Conservation (phyloP, 257 asterid genomes). For the Solanum ahanhuiri region DNA sequence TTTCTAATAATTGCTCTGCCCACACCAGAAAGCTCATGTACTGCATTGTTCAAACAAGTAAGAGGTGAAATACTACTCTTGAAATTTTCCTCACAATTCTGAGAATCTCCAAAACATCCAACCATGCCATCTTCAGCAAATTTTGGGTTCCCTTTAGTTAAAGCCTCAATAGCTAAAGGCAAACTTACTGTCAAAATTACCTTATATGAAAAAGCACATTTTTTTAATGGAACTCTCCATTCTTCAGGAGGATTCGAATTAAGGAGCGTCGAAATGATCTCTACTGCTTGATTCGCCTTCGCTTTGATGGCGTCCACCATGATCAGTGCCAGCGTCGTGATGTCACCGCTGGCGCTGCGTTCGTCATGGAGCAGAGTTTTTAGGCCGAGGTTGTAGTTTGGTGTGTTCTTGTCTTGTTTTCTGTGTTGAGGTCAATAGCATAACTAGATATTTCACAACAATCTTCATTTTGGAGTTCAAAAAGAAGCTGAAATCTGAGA, state of each 20-base stretch:
- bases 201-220: neutral
- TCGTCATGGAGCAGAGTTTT: conserved; percentile 20
- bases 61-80: conserved; percentile 3
- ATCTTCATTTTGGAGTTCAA: neutral
- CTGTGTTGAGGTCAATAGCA: neutral
- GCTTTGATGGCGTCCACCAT: conserved; percentile 6
- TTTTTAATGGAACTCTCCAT: neutral
- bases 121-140: conserved; percentile 17
- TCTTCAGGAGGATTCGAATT: neutral
- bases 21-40: conserved; percentile 34
- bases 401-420: conserved; percentile 22
- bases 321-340: conserved; percentile 7
- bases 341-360: conserved; percentile 13
- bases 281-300: neutral
- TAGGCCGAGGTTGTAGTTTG: conserved; percentile 49
- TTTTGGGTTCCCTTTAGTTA: conserved; percentile 19
- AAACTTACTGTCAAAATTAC: conserved; percentile 1
- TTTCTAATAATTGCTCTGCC: conserved; percentile 26
- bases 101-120: conserved; percentile 7
- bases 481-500: neutral
- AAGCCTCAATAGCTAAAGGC: conserved; percentile 12
- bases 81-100: conserved; percentile 10
- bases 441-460: neutral
- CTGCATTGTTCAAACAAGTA: neutral
- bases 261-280: neutral